These are phyloP conservation scores for Lachancea sp. DNA, from an alignment of 805 yeast genomes.

Conservation along the genomic window DNA sequence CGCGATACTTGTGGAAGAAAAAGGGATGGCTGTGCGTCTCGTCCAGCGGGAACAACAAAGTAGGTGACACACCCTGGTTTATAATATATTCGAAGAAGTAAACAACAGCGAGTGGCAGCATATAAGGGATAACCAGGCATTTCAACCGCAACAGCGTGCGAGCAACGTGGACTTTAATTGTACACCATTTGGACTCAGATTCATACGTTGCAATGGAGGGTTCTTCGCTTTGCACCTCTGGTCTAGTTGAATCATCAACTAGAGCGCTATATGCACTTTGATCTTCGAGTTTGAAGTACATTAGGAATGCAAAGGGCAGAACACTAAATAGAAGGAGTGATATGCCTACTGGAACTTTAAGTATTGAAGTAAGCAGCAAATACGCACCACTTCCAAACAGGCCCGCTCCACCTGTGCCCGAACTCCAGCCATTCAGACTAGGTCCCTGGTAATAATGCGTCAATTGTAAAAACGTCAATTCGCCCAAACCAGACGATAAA, in stretches of 20 bases:
- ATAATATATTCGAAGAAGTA: constrained; percentile 82
- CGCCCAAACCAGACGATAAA: constrained; percentile 83
- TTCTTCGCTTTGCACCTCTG: constrained; percentile 8
- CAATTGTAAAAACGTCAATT: constrained; percentile 77
- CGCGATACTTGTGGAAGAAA: constrained; percentile 70
- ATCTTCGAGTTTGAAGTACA: constrained; percentile 29
- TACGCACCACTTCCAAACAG: constrained; percentile 71
- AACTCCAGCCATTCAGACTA: constrained; percentile 81
- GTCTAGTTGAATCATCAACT: background rate
- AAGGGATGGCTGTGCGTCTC: constrained; percentile 33
- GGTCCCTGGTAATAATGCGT: constrained; percentile 63
- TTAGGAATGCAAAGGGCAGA: constrained; percentile 48
- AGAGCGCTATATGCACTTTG: constrained; percentile 9
- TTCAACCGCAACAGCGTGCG: constrained; percentile 32
- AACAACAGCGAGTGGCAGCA: constrained; percentile 79
- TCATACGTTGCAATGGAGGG: constrained; percentile 3
- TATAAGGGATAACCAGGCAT: constrained; percentile 54
- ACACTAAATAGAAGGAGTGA: constrained; percentile 54
- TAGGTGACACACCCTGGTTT: constrained; percentile 89
- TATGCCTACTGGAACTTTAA: constrained; percentile 47
- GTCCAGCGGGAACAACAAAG: constrained; percentile 68
- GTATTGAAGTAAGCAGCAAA: constrained; percentile 63
- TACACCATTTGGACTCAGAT: constrained; percentile 4
- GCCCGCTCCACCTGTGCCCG: constrained; percentile 97
- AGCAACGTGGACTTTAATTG: constrained; percentile 17